Conservation (phyloP, 2,329 filamentous ascomycete genomes). For the Trichoderma lentiforme region DNA sequence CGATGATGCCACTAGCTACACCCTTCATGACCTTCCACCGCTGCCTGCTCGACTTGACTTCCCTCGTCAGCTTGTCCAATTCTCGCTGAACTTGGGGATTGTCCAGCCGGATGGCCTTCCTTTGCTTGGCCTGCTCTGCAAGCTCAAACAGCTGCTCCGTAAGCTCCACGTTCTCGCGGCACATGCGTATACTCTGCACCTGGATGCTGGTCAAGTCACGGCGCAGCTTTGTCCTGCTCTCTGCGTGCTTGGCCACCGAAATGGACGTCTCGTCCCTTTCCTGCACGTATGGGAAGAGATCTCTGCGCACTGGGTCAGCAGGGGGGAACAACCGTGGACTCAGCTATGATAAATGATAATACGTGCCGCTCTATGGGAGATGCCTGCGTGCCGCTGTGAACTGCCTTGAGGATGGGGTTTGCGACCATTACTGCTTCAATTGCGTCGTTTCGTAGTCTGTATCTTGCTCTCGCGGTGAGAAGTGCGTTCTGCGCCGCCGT, state of each 20-base stretch:
- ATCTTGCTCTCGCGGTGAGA: conserved; percentile 66
- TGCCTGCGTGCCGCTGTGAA: conserved; percentile 64
- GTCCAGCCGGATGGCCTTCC: conserved; percentile 52
- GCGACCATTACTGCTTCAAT: conserved; percentile 66
- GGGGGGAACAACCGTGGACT: background rate
- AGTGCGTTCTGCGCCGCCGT: conserved; percentile 61
- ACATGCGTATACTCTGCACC: conserved; percentile 54
- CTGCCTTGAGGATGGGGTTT: conserved; percentile 73
- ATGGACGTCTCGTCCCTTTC: conserved; percentile 66
- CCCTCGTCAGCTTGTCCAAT: conserved; percentile 55
- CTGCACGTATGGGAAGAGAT: conserved; percentile 63
- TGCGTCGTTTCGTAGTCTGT: conserved; percentile 66
- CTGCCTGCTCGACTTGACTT: conserved; percentile 60
- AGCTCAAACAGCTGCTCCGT: conserved; percentile 62
- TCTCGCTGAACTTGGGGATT: conserved; percentile 53
- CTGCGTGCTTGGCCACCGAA: conserved; percentile 57
- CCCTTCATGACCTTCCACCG: conserved; percentile 74
- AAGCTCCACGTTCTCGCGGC: conserved; percentile 59
- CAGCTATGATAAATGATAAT: background rate
- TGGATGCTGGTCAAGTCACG: conserved; percentile 55
- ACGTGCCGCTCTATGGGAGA: conserved; percentile 65
- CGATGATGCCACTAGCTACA: conserved; percentile 73
- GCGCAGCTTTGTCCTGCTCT: conserved; percentile 48
- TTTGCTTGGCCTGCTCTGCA: conserved; percentile 51
- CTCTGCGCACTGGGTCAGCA: conserved; percentile 42